These are phyloP conservation scores for Xerocomellus chrysenteron DNA, from an alignment of 768 basidiomycete genomes.

Conservation along the genomic window DNA sequence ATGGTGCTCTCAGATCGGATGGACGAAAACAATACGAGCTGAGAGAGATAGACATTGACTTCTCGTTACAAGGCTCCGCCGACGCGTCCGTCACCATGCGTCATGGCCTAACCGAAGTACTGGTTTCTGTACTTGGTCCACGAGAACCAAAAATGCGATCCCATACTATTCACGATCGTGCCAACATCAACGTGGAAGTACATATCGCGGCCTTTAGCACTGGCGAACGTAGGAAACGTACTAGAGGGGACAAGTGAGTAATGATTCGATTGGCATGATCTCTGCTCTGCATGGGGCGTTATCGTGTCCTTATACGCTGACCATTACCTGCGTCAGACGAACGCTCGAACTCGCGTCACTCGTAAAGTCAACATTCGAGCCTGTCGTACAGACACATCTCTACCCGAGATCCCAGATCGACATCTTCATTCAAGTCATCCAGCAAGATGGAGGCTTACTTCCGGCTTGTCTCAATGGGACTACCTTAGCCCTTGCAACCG, in stretches of 20 bases:
- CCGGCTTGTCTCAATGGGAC: conserved; percentile 94
- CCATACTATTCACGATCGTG: conserved; percentile 82
- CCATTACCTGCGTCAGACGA: conserved; percentile 50
- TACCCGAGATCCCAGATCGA: conserved; percentile 96
- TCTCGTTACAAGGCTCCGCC: conserved; percentile 70
- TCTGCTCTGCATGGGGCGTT: neutral
- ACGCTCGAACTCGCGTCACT: conserved; percentile 82
- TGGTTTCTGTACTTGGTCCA: conserved; percentile 89
- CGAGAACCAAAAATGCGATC: conserved; percentile 82
- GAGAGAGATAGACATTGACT: conserved; percentile 75
- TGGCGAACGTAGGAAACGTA: conserved; percentile 71
- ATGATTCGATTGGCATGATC: neutral
- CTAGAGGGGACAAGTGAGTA: conserved; percentile 84
- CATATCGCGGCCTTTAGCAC: conserved; percentile 85
- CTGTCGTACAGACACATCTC: conserved; percentile 84
- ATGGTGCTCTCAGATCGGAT: conserved; percentile 87
- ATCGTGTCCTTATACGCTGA: neutral
- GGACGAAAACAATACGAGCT: conserved; percentile 91
- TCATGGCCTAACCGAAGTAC: conserved; percentile 89
- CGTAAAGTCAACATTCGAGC: conserved; percentile 94
- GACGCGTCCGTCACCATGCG: conserved; percentile 84
- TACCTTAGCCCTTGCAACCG: conserved; percentile 85
- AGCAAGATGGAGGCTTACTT: conserved; percentile 91
- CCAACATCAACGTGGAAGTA: conserved; percentile 87
- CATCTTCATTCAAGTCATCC: conserved; percentile 88